Conservation (phyloP, 805 yeast genomes). For the Priceomyces castillae region DNA sequence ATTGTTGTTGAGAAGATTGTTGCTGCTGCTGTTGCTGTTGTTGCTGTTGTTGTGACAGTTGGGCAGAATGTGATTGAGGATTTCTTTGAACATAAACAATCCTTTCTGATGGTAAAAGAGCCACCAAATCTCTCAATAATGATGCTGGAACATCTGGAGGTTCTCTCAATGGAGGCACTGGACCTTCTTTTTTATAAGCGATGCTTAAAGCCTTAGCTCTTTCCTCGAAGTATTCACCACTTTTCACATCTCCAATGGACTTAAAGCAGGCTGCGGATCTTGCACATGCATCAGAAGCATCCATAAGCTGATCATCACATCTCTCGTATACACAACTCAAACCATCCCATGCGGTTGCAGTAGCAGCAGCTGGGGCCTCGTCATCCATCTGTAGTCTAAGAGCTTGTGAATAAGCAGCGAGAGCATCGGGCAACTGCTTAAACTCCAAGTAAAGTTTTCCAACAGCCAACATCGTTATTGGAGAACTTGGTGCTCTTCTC, state of each 20-base stretch:
- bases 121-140: constrained; percentile 42
- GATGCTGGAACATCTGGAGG: constrained; percentile 49
- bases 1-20: constrained; percentile 10
- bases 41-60: constrained; percentile 7
- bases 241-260: constrained; percentile 43
- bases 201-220: constrained; percentile 42
- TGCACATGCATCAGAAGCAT: constrained; percentile 58
- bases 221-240: constrained; percentile 42
- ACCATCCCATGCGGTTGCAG: constrained; percentile 58
- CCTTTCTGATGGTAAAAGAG: constrained; percentile 40
- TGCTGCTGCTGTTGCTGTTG: constrained; percentile 1
- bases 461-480: constrained; percentile 66
- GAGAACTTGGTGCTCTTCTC: constrained; percentile 49
- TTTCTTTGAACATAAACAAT: constrained; percentile 35
- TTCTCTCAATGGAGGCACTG: constrained; percentile 43
- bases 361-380: constrained; percentile 45
- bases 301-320: constrained; percentile 57
- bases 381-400: constrained; percentile 50
- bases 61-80: not conserved
- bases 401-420: constrained; percentile 68
- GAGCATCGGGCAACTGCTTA: constrained; percentile 61
- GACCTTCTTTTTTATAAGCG: constrained; percentile 42
- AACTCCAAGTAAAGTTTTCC: constrained; percentile 59
- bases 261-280: constrained; percentile 51
- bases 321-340: constrained; percentile 60